Base-by-base conservation (phyloP, 2,329 filamentous ascomycete genomes). In the Chrysosporium queenslandicum region DNA sequence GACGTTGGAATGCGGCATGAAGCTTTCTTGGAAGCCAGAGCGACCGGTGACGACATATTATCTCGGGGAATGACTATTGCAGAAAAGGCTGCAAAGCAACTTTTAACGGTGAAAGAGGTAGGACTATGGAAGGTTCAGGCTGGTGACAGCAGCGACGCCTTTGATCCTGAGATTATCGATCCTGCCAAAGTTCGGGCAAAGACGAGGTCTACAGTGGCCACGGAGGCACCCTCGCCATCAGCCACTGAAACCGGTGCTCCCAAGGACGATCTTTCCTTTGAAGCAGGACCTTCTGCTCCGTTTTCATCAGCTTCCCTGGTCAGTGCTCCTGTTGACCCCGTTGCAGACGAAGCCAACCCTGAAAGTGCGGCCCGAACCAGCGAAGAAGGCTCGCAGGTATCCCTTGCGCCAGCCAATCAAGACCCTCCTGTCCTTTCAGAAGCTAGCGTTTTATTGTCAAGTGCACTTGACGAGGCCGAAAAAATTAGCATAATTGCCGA, bases 121-220 rank as follows among this genome's bases (percentile, higher is more conserved):
- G 86, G 85, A 6, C 77, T 77, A 55, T 94, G 85, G 83, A 97
- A 97, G 72, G 79, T 95, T 37, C 75, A 77, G 34, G 82, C 86
- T 6, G 72, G 77, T 32, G 91, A 97, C 65, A 72, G 77, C 2
- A 83, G 80, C 11, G 82, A 92, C 48, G 82, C 94, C 64, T 97
- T 94, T 62, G 82, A 85, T 45, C 81, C 79, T 6, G 27, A 20
- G 12, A 20, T 50, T n/a, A 56, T 53, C 7, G 48, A 53, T 29
- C 32, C 29, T 5, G 34, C 42, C 23, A 52, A 47, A 41, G 32
- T 47, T 34, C 50, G 50, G 34, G 4, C 49, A 20, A 34, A 14
- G 14, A 34, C 40, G 14, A 45, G 20, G 14, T 32, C 36, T 23
- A 4, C 4, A 5, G 8, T n/a, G 27, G 16, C 46, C 5, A 21